Conservation (phyloP, 306 rosid genomes). For the Hylodesmum podocarpum region DNA sequence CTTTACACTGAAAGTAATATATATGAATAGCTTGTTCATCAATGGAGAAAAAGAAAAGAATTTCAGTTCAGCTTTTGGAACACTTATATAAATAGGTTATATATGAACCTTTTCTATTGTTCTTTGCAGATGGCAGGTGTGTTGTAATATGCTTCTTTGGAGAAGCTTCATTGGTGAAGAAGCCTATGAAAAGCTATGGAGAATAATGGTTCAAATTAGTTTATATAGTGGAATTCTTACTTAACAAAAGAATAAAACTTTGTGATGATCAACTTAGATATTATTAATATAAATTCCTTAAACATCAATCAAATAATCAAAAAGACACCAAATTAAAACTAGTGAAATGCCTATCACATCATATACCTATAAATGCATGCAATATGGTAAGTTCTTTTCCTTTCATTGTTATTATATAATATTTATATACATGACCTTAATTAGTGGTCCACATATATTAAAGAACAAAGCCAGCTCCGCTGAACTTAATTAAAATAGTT, state of each 20-base stretch:
- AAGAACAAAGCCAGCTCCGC: conserved; percentile 6
- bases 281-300: conserved; percentile 2
- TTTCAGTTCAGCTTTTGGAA: conserved; percentile 19
- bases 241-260: conserved; percentile 14
- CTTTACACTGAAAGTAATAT: conserved; percentile 6
- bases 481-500: conserved; percentile 17
- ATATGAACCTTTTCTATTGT: background rate
- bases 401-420: conserved; percentile 3
- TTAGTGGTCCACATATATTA: conserved; percentile 26
- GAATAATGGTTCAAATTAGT: conserved; percentile 1
- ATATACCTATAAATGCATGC: conserved; percentile 25
- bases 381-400: conserved; percentile 27
- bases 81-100: background rate
- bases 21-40: background rate
- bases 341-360: conserved; percentile 30
- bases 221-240: conserved; percentile 21
- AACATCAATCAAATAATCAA: background rate
- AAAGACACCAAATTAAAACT: background rate
- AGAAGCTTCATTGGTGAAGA: conserved; percentile 24
- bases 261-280: conserved; percentile 25
- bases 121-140: conserved; percentile 13
- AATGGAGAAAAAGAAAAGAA: background rate
- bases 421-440: background rate
- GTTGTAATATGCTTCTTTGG: conserved; percentile 6
- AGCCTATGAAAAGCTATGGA: conserved; percentile 23